phyloP scores from a whole-genome alignment of 2,329 filamentous ascomycete species.

The Monilinia aucupariae region DNA sequence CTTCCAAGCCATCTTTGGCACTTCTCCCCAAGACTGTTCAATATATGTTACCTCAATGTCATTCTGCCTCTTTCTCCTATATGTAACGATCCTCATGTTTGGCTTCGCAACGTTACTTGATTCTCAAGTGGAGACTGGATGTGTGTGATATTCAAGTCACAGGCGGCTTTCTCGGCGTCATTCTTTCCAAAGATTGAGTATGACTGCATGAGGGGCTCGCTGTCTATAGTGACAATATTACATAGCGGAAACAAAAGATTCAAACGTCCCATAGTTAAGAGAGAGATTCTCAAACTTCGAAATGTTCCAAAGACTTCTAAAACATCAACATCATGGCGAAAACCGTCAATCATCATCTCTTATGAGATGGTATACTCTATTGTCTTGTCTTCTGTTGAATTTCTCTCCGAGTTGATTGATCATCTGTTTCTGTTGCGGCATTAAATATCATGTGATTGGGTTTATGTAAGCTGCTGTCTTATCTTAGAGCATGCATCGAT shows the following conservation, averaged over 20 bases:
- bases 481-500: not conserved
- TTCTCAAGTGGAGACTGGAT: not conserved
- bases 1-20: not conserved
- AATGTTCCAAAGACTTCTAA: not conserved
- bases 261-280: not conserved
- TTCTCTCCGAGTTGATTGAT: not conserved
- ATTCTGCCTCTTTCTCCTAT: not conserved
- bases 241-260: not conserved
- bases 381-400: not conserved
- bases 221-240: too few relatives aligned
- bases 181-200: not conserved
- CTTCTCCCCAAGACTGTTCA: not conserved
- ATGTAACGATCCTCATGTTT: not conserved
- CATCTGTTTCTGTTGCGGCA: too few relatives aligned
- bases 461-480: conserved; percentile 12
- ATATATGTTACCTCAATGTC: not conserved
- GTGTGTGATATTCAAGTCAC: too few relatives aligned
- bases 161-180: not conserved
- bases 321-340: rapidly evolving
- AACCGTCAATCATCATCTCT: too few relatives aligned
- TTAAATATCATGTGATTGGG: not conserved
- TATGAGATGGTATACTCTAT: not conserved
- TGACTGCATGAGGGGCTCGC: not conserved
- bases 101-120: conserved; percentile 2
- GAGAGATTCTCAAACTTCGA: not conserved